Conservation (phyloP, 192 early-diverging fungal species). For the Haplosporangium gracile region DNA sequence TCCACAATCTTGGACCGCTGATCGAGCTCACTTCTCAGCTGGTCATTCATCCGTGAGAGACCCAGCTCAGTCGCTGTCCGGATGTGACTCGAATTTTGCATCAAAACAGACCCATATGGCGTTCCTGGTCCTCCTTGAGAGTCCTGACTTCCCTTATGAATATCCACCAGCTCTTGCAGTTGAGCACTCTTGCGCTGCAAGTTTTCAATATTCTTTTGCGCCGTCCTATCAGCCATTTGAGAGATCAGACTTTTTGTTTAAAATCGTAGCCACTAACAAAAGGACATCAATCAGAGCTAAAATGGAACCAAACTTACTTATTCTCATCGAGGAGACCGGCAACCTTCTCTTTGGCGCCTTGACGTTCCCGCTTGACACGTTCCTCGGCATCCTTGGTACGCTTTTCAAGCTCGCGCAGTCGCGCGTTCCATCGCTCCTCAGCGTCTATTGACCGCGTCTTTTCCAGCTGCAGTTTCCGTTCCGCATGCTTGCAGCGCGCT, state of each 20-base stretch:
- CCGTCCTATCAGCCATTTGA: conserved; percentile 11
- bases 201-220: conserved; percentile 52
- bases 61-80: conserved; percentile 38
- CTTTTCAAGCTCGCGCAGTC: conserved; percentile 50
- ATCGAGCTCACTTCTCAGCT: conserved; percentile 52
- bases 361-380: conserved; percentile 49
- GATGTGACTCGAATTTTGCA: conserved; percentile 12
- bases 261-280: not conserved
- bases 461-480: conserved; percentile 36
- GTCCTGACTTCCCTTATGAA: conserved; percentile 7
- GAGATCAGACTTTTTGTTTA: not conserved
- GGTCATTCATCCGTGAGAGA: conserved; percentile 51
- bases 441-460: conserved; percentile 45
- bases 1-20: conserved; percentile 47
- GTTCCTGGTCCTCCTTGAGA: not conserved
- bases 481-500: conserved; percentile 46
- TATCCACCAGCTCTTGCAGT: conserved; percentile 49
- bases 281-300: not conserved
- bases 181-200: conserved; percentile 48
- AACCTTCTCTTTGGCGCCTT: conserved; percentile 58
- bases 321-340: conserved; percentile 48
- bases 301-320: conserved; percentile 32
- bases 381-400: conserved; percentile 54
- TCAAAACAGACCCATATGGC: not conserved
- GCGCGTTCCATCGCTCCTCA: conserved; percentile 52